phyloP scores from a whole-genome alignment of 1,284 basidiomycete genomes.

The Coniophora puteana region DNA sequence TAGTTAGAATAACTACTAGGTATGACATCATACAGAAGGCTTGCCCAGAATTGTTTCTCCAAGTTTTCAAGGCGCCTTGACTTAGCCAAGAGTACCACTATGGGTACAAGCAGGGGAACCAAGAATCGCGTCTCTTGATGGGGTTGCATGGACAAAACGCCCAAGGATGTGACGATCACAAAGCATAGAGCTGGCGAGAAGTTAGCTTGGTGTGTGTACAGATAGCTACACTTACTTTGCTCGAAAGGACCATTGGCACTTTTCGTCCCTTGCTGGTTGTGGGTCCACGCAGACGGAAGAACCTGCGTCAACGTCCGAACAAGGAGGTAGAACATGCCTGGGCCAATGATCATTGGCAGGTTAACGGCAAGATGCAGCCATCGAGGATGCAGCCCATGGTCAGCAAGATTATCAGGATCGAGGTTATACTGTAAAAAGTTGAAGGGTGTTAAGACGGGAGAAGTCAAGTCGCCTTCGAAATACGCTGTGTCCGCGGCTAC shows the following conservation, averaged over 20 bases:
- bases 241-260: slow-evolving; percentile 10
- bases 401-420: slow-evolving; percentile 31
- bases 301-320: slow-evolving; percentile 2
- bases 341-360: slow-evolving; percentile 36
- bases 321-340: slow-evolving; percentile 23
- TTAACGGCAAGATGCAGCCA: slow-evolving; percentile 38
- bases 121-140: slow-evolving; percentile 42
- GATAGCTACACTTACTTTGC: slow-evolving; percentile 16
- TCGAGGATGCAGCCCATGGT: slow-evolving; percentile 37
- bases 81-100: slow-evolving; percentile 27
- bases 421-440: slow-evolving; percentile 39
- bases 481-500: slow-evolving; percentile 28
- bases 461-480: slow-evolving; percentile 22
- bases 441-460: slow-evolving; percentile 30
- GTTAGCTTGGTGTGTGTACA: slow-evolving; percentile 2
- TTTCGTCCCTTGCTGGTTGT: too few species aligned
- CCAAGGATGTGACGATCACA: slow-evolving; percentile 26
- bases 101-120: slow-evolving; percentile 31
- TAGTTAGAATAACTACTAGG: not conserved
- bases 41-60: slow-evolving; percentile 32
- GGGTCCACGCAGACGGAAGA: slow-evolving; percentile 4
- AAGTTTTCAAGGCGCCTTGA: slow-evolving; percentile 20
- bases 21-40: slow-evolving; percentile 6
- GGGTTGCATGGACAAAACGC: slow-evolving; percentile 31
- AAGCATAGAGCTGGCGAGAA: slow-evolving; percentile 25